Percentiles rank a stretch among this genome's conserved stretches.
These are phyloP conservation scores for Phylloboletellus chloephorus DNA, from an alignment of 1,284 basidiomycete species.

Conservation along the genomic window DNA sequence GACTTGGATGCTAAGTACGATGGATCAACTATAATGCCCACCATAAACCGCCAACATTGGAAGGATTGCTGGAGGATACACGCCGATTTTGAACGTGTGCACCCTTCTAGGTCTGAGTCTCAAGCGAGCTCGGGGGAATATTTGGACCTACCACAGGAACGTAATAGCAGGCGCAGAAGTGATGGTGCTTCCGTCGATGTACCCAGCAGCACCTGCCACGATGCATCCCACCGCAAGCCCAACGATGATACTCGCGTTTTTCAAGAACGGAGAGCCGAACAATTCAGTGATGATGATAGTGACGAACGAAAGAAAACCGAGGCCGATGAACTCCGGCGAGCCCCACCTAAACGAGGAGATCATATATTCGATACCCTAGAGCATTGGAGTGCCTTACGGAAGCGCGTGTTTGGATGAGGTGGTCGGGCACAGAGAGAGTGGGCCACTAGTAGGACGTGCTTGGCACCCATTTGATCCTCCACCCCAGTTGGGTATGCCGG, in stretches of 20 bases:
- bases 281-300: conserved; percentile 73
- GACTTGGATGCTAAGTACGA: neutral
- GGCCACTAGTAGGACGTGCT: conserved; percentile 52
- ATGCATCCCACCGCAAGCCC: conserved; percentile 74
- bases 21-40: conserved; percentile 27
- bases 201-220: conserved; percentile 70
- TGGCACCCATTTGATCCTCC: conserved; percentile 73
- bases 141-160: conserved; percentile 56
- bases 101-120: conserved; percentile 43
- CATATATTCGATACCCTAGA: neutral
- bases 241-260: conserved; percentile 73
- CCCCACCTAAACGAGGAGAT: conserved; percentile 50
- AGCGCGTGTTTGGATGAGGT: conserved; percentile 56
- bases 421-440: conserved; percentile 67
- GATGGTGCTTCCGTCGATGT: conserved; percentile 63
- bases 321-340: conserved; percentile 75
- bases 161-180: conserved; percentile 66
- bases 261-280: conserved; percentile 79
- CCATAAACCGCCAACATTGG: conserved; percentile 81
- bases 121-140: neutral
- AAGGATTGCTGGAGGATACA: conserved; percentile 79
- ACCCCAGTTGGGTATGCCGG: conserved; percentile 78
- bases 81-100: conserved; percentile 70
- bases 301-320: conserved; percentile 80
- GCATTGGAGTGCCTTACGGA: conserved; percentile 23